phyloP scores from a whole-genome alignment of 1,284 basidiomycete genomes.

The Marasmius oreades region DNA sequence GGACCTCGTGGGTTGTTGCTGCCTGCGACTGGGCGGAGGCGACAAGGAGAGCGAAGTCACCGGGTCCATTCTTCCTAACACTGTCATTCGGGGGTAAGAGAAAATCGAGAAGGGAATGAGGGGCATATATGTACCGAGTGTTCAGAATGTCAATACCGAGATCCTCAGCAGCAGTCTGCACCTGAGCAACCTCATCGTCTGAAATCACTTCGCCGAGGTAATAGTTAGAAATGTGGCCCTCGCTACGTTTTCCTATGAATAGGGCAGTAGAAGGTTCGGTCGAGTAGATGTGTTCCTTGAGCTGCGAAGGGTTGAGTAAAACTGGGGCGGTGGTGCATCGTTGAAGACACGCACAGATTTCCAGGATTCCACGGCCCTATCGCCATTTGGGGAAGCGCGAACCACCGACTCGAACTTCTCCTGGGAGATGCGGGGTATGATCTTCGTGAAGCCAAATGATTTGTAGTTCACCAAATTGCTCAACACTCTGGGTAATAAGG shows the following conservation, averaged over 20 bases:
- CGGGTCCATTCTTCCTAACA: slow-evolving; percentile 59
- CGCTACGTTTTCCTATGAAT: slow-evolving; percentile 73
- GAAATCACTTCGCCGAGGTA: slow-evolving; percentile 70
- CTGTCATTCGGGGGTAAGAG: slow-evolving; percentile 31
- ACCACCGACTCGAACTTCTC: slow-evolving; percentile 64
- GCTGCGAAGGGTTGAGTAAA: slow-evolving; percentile 31
- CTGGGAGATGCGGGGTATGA: slow-evolving; percentile 64
- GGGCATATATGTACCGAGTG: slow-evolving; percentile 55
- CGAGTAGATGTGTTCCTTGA: slow-evolving; percentile 72
- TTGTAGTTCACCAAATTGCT: slow-evolving; percentile 79
- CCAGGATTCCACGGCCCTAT: slow-evolving; percentile 59
- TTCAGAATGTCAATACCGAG: slow-evolving; percentile 72
- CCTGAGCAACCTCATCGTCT: slow-evolving; percentile 70
- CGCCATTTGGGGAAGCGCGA: slow-evolving; percentile 52
- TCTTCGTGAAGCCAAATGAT: slow-evolving; percentile 81
- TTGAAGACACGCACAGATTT: slow-evolving; percentile 41
- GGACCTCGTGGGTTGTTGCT: slow-evolving; percentile 42
- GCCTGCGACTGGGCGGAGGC: slow-evolving; percentile 56
- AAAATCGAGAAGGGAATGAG: neutral
- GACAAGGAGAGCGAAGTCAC: slow-evolving; percentile 65
- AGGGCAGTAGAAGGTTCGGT: slow-evolving; percentile 58
- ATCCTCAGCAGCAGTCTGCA: slow-evolving; percentile 73
- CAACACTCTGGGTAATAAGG: slow-evolving; percentile 45
- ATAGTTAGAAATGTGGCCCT: slow-evolving; percentile 80
- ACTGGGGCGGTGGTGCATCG: slow-evolving; percentile 8